Conservation (phyloP, 2,329 filamentous ascomycete species). For the Colletotrichum zoysiae region DNA sequence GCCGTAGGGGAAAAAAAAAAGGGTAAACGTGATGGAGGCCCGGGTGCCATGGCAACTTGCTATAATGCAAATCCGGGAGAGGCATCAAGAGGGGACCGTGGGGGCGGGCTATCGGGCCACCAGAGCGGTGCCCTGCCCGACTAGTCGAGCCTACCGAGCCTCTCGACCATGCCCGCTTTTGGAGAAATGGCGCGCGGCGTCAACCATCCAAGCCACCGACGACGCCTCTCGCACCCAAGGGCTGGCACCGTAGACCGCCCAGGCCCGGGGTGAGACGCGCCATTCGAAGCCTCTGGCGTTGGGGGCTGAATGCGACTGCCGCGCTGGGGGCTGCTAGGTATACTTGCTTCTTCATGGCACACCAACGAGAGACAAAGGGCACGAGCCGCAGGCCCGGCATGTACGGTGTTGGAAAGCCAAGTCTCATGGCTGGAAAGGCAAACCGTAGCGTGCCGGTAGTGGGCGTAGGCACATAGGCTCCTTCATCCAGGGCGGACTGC, state of each 20-base stretch:
- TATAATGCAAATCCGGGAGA: constrained; percentile 1
- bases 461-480: neutral
- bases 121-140: neutral
- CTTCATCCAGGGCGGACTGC: constrained; percentile 22
- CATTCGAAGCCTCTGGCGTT: constrained; percentile 28
- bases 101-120: neutral
- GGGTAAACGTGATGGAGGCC: neutral
- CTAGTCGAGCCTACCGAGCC: constrained; percentile 10
- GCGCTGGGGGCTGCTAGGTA: neutral
- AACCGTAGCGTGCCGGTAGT: constrained; percentile 15
- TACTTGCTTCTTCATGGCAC: constrained; percentile 14
- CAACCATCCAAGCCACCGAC: constrained; percentile 29
- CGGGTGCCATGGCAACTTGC: neutral
- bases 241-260: constrained; percentile 15
- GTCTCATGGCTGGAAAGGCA: neutral
- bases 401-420: constrained; percentile 6
- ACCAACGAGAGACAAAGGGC: constrained; percentile 16
- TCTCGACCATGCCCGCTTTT: constrained; percentile 18
- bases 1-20: neutral
- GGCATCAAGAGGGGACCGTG: neutral
- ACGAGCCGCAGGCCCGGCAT: constrained; percentile 14
- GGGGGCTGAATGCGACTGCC: constrained; percentile 6
- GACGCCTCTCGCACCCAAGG: constrained; percentile 16
- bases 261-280: constrained; percentile 35
- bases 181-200: neutral